Conservation (phyloP, 108 stramenopile species). For the Skeletonema tropicum region DNA sequence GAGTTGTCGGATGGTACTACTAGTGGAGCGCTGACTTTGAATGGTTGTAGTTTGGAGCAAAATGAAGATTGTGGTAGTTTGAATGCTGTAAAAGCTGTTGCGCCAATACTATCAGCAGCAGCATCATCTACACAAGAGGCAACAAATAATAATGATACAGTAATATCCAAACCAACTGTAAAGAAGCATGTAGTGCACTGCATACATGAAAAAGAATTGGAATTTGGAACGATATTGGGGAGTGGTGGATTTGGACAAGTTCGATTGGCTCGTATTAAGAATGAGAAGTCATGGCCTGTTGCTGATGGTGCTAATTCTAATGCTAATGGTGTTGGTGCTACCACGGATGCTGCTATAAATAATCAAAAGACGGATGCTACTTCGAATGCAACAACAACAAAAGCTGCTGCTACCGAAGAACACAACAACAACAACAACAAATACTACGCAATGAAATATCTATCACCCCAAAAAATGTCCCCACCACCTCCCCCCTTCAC, state of each 20-base stretch:
- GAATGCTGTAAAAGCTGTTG: too few relatives aligned
- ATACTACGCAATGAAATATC: slow-evolving; percentile 33
- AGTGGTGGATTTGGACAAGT: slow-evolving; percentile 14
- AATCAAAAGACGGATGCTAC: too few relatives aligned
- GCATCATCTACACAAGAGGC: too few relatives aligned
- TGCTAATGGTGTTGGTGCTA: background rate
- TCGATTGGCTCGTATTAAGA: background rate
- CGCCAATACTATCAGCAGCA: too few relatives aligned
- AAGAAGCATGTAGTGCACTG: too few relatives aligned
- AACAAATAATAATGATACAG: too few relatives aligned
- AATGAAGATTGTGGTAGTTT: too few relatives aligned
- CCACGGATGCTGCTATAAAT: background rate
- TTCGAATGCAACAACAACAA: background rate
- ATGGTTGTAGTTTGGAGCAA: too few relatives aligned
- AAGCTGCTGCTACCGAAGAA: background rate
- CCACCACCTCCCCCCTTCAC: background rate
- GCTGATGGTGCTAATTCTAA: too few relatives aligned
- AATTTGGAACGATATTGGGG: slow-evolving; percentile 6
- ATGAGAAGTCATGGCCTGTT: background rate
- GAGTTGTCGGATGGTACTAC: too few relatives aligned
- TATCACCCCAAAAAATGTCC: slow-evolving; percentile 14
- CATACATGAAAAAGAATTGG: background rate
- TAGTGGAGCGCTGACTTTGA: too few relatives aligned
- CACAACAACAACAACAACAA: background rate
- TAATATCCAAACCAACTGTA: too few relatives aligned